Percentiles rank a stretch among this genome's conserved stretches.
These are phyloP conservation scores for Candida manassasensis DNA, from an alignment of 805 yeast species.

Conservation along the genomic window DNA sequence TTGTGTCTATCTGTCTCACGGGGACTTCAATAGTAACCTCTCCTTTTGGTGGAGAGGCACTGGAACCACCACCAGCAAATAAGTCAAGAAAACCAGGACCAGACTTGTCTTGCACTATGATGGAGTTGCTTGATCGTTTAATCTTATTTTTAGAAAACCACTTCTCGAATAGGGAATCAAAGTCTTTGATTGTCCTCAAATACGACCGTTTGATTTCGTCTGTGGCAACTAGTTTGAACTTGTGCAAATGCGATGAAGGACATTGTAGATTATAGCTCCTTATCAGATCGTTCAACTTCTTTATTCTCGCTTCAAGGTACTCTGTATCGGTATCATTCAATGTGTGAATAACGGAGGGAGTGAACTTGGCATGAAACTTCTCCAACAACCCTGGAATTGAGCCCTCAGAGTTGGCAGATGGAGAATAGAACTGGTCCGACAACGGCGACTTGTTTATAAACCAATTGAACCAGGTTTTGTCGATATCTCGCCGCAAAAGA, in stretches of 20 bases:
- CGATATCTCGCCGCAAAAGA: constrained; percentile 43
- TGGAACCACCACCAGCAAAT: constrained; percentile 8
- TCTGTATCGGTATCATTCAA: constrained; percentile 5
- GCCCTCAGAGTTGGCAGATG: not conserved
- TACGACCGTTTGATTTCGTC: constrained; percentile 20
- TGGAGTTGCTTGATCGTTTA: not conserved
- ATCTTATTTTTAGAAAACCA: constrained; percentile 15
- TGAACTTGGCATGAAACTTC: constrained; percentile 4
- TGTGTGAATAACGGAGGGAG: not conserved
- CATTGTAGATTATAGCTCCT: constrained; percentile 36
- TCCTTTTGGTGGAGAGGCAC: not conserved
- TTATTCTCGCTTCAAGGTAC: constrained; percentile 20
- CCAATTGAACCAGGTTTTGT: constrained; percentile 31
- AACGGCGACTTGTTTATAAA: constrained; percentile 11
- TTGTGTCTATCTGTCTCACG: constrained; percentile 15
- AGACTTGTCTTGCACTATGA: constrained; percentile 1
- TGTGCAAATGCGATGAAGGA: constrained; percentile 35
- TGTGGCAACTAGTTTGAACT: constrained; percentile 27
- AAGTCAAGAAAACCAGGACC: constrained; percentile 5
- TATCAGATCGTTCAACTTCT: constrained; percentile 19
- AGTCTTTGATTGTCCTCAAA: constrained; percentile 12
- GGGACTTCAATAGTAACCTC: constrained; percentile 1
- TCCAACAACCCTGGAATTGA: not conserved
- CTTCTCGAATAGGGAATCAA: constrained; percentile 10
- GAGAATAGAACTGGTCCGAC: not conserved